Evolutionary conservation across 352 stramenopile genomes (phyloP), one percentile per base, ranked within the genome.

Genomic region (Phytopythium sindhum): DNA sequence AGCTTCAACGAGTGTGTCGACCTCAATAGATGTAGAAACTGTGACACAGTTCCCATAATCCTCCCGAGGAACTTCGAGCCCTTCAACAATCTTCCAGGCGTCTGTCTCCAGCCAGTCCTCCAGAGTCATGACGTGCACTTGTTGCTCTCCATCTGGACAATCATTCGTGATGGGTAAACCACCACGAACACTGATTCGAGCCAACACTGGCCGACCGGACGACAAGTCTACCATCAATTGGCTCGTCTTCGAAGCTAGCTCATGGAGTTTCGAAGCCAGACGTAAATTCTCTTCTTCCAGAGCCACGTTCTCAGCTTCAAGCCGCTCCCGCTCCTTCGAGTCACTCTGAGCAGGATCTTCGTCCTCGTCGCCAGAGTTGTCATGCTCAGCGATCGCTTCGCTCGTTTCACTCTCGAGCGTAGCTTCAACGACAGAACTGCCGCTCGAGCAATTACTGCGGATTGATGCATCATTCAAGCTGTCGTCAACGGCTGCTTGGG

Each of bases 41-140:
- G 7, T 12, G 28, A 21, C 4, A 4, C 11, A 4, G 24, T 37
- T 7, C 11, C 31, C 24, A 11, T 37, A 17, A 31, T 23, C 48
- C 6, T 35, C 10, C 6, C 4, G 24, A 0, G 24, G 23, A 31
- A 2, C 11, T 6, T 23, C 48, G 7, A 8, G 19, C 23, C n/a
- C 48, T n/a, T 4, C 11, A 10, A 37, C 14, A 37, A 4, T 66
- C 61, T 70, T 55, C 74, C 76, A 84, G 23, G 66, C 80, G 41
- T 86, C 78, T 41, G 70, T 81, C 54, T 81, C 70, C 11, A 90
- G 28, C 78, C 78, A 90, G n/a, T 80, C 69, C 57, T 88, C 86
- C 33, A 88, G 67, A 4, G 78, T 69, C 41, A 73, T 60, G 21
- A 48, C 21, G 2, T 41, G 50, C 37, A 14, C 24, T 21, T 8